Percentiles rank a stretch among this genome's conserved stretches.
phyloP scores from a whole-genome alignment of 768 basidiomycete genomes.

The Mycena epipterygia region DNA sequence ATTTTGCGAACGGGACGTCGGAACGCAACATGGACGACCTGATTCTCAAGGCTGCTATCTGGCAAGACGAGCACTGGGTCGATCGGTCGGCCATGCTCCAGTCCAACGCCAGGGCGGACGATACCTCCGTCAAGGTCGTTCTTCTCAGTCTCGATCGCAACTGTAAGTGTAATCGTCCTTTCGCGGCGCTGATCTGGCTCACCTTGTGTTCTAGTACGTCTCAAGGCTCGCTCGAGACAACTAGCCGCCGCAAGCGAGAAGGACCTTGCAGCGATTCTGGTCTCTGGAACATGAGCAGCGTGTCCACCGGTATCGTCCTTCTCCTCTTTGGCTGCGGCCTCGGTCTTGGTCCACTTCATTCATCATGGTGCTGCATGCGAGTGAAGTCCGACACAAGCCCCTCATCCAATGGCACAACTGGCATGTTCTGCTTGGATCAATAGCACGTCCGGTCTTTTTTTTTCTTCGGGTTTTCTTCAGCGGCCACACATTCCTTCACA shows the following conservation, averaged over 20 bases:
- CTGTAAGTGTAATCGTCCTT: constrained; percentile 62
- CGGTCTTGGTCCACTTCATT: constrained; percentile 29
- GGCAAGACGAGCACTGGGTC: constrained; percentile 94
- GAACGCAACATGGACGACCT: constrained; percentile 95
- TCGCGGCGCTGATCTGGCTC: constrained; percentile 32
- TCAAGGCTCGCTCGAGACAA: constrained; percentile 91
- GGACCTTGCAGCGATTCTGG: constrained; percentile 82
- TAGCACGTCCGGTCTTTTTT: constrained; percentile 37
- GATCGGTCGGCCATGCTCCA: constrained; percentile 85
- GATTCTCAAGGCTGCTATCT: constrained; percentile 91
- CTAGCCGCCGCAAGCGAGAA: constrained; percentile 89
- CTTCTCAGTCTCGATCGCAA: constrained; percentile 94
- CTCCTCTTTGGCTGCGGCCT: constrained; percentile 26
- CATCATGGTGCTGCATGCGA: constrained; percentile 14
- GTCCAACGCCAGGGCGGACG: constrained; percentile 48
- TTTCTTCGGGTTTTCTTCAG: constrained; percentile 17
- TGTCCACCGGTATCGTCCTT: neutral
- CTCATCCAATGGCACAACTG: constrained; percentile 25
- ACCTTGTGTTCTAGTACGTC: constrained; percentile 70
- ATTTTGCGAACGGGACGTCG: constrained; percentile 66
- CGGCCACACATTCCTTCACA: constrained; percentile 28
- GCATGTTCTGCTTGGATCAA: constrained; percentile 29
- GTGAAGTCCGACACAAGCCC: constrained; percentile 36
- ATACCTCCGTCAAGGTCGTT: constrained; percentile 83
- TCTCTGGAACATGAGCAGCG: constrained; percentile 40